Evolutionary conservation across 441 rosid genomes (phyloP).

Genomic region (Populus hybrid): DNA sequence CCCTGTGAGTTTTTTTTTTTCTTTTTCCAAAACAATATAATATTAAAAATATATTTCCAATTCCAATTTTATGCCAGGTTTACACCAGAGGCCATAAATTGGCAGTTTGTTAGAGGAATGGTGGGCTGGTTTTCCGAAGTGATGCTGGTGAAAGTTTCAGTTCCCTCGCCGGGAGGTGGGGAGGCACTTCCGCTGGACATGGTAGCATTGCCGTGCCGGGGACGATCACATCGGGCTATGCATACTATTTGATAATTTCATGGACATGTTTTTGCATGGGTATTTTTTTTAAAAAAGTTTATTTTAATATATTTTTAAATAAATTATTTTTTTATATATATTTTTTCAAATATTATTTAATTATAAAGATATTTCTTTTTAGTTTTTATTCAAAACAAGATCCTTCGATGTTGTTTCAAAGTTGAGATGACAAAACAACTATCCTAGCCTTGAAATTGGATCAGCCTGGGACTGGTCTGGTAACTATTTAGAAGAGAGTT

Average conservation of each 20-base stretch:
- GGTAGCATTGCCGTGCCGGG: slow-evolving; percentile 41
- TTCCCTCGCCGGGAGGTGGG: slow-evolving; percentile 36
- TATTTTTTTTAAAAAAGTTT: too few species aligned
- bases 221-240: slow-evolving; percentile 20
- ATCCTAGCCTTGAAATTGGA: neutral
- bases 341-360: too few species aligned
- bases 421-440: too few species aligned
- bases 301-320: too few species aligned
- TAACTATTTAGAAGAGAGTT: neutral
- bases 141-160: slow-evolving; percentile 32
- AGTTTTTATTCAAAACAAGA: too few species aligned
- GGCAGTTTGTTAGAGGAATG: slow-evolving; percentile 40
- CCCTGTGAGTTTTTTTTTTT: too few species aligned
- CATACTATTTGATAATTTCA: slow-evolving; percentile 29
- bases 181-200: slow-evolving; percentile 39
- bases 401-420: too few species aligned
- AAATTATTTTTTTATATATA: too few species aligned
- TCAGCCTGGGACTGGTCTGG: neutral
- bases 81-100: slow-evolving; percentile 40
- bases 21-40: too few species aligned
- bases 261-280: slow-evolving; percentile 19
- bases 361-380: too few species aligned
- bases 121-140: slow-evolving; percentile 42
- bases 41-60: neutral
- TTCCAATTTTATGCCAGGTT: slow-evolving; percentile 23